Base-by-base conservation (phyloP, 116 monocot species). In the Cymodocea nodosa region DNA sequence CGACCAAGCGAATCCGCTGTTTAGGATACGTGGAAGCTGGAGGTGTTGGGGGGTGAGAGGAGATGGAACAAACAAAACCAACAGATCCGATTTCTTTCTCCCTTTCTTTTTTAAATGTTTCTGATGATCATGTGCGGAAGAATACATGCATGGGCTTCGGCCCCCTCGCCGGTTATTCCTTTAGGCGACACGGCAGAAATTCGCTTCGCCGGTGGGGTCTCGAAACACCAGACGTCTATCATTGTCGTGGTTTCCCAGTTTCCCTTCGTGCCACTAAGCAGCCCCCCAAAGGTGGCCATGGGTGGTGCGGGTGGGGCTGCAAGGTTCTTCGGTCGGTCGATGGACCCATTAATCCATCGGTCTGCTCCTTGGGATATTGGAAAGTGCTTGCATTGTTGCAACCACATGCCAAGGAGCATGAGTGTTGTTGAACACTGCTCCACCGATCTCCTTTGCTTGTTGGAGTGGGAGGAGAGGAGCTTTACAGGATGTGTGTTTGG, bases 391-490 rank as follows among this genome's bases (percentile, higher is more conserved):
- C 58, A 24, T 23, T 30, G 30, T 30, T 30, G 30, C 30, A 3
- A 23, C 23, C 58, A 58, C 58, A 58, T 58, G 58, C 23, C 58
- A 4, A 58, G 25, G 2, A 58, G 25, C 58, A 58, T 58, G 58
- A 58, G 58, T 58, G 58, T 25, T 15, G 13, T 14, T 58, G 23
- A 25, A 58, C 23, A 30, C 30, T 3, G 3, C 30, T 30, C 30
- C 3, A 30, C 58, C 58, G 13, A 23, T 24, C 20, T 20, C 25
- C 24, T 3, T 15, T 58, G 22, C 58, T 58, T 58, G 58, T 24
- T 58, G 58, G 24, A 58, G 58, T 58, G 13, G 23, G 58, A 58
- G 58, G 13, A 24, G 4, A 15, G 23, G 3, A 58, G 13, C 25
- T 58, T 25, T 58, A 5, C 23, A 58, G 57, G 12, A 12, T n/a